A percentile compares a stretch with the other conserved stretches of the same genome.
phyloP scores from a whole-genome alignment of 345 rosid genomes.

The Rhodomyrtus tomentosa region DNA sequence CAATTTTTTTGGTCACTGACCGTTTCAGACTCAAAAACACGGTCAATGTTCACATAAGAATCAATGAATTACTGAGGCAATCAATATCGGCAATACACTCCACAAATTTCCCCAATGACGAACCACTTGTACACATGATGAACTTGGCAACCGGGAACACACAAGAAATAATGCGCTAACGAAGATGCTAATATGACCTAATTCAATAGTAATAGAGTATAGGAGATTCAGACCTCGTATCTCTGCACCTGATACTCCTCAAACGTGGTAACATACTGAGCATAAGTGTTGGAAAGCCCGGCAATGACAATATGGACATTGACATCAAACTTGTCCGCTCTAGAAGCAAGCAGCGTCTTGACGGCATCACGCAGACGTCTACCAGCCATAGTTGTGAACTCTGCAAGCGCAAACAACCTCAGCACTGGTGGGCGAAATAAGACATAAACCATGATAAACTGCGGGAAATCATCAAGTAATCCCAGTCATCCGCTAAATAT shows the following conservation, averaged over 20 bases:
- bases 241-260: conserved; percentile 65
- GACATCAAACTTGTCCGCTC: conserved; percentile 16
- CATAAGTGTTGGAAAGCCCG: conserved; percentile 59
- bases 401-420: conserved; percentile 14
- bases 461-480: background rate
- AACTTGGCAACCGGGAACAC: background rate
- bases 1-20: background rate
- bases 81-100: background rate
- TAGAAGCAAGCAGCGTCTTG: conserved; percentile 26
- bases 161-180: background rate
- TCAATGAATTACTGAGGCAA: background rate
- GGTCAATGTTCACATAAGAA: background rate
- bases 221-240: conserved; percentile 39
- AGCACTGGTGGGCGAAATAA: background rate
- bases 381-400: conserved; percentile 73
- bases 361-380: conserved; percentile 72
- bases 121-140: background rate
- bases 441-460: background rate
- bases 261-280: conserved; percentile 61
- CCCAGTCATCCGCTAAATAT: background rate
- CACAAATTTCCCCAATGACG: background rate
- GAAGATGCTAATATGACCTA: background rate
- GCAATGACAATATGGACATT: conserved; percentile 50
- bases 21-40: background rate
- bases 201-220: background rate